A percentile compares a stretch with the other conserved stretches of the same genome.
Conservation (phyloP, 805 yeast genomes). For the Saccharomyces mikatae region DNA sequence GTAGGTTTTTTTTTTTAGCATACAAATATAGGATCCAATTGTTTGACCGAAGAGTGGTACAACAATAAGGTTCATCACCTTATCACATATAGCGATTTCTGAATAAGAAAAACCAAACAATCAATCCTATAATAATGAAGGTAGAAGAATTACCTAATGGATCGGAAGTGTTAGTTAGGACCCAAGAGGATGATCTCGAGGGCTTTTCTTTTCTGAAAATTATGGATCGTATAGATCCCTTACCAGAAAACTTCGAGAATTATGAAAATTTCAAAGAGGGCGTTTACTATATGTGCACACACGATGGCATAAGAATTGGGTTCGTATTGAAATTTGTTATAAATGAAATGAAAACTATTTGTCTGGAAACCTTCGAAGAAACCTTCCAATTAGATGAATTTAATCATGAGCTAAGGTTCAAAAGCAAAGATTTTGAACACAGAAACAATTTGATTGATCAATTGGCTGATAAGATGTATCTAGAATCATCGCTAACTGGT, state of each 20-base stretch:
- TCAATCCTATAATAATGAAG: not conserved
- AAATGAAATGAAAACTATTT: conserved; percentile 22
- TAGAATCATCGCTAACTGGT: conserved; percentile 27
- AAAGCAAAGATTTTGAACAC: conserved; percentile 26
- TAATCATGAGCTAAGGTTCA: conserved; percentile 25
- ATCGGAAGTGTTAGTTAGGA: conserved; percentile 19
- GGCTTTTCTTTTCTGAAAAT: conserved; percentile 21
- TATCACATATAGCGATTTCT: not conserved
- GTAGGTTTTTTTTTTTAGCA: not conserved
- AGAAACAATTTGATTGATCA: conserved; percentile 35
- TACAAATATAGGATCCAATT: not conserved
- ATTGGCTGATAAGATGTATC: conserved; percentile 38
- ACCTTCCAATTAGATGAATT: conserved; percentile 28
- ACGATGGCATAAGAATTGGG: conserved; percentile 33
- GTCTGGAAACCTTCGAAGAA: conserved; percentile 6
- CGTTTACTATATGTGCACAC: conserved; percentile 32
- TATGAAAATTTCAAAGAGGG: conserved; percentile 15
- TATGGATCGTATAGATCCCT: conserved; percentile 23
- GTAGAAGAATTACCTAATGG: conserved; percentile 9
- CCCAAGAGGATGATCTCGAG: conserved; percentile 13
- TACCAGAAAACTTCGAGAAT: conserved; percentile 18
- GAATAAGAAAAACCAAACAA: not conserved
- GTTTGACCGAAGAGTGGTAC: not conserved
- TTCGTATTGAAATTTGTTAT: conserved; percentile 33
- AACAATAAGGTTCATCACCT: not conserved